Conservation (phyloP, 169 alveolate species). For the Besnoitia besnoiti region DNA sequence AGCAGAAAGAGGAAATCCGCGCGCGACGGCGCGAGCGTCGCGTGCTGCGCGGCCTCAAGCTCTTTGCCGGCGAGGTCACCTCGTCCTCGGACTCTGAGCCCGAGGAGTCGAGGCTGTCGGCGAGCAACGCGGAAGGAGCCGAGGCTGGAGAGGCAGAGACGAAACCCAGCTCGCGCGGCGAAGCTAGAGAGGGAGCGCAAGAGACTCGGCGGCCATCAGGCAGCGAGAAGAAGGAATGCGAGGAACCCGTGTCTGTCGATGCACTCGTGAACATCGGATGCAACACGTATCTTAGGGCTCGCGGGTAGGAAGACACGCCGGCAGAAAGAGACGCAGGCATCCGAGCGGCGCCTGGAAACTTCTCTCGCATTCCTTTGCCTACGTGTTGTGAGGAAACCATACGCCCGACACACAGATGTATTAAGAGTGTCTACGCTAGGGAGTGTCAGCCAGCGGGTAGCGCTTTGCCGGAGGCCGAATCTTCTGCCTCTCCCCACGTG, state of each 20-base stretch:
- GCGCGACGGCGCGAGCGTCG: neutral
- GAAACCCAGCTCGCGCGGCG: neutral
- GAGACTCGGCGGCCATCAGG: neutral
- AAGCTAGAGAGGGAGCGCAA: neutral
- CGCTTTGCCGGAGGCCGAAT: too few relatives aligned
- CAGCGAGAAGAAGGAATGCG: neutral
- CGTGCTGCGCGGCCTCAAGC: neutral
- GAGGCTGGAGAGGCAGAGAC: neutral
- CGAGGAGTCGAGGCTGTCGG: too few relatives aligned
- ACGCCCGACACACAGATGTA: too few relatives aligned
- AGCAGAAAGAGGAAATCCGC: neutral
- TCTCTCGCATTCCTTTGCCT: too few relatives aligned
- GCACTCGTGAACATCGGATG: constrained; percentile 28
- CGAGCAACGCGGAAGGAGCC: neutral
- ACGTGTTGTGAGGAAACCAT: too few relatives aligned
- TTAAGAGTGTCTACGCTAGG: too few relatives aligned
- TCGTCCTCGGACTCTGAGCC: neutral
- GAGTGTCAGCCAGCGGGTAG: too few relatives aligned
- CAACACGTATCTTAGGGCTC: neutral
- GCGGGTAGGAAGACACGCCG: neutral
- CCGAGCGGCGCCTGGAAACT: too few relatives aligned
- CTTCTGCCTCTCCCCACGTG: too few relatives aligned
- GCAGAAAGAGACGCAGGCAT: too few relatives aligned
- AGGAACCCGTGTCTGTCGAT: neutral
- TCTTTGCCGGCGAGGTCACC: neutral